Evolutionary conservation across 1,284 basidiomycete genomes (phyloP).

Genomic region (Hymenochaete sp.): DNA sequence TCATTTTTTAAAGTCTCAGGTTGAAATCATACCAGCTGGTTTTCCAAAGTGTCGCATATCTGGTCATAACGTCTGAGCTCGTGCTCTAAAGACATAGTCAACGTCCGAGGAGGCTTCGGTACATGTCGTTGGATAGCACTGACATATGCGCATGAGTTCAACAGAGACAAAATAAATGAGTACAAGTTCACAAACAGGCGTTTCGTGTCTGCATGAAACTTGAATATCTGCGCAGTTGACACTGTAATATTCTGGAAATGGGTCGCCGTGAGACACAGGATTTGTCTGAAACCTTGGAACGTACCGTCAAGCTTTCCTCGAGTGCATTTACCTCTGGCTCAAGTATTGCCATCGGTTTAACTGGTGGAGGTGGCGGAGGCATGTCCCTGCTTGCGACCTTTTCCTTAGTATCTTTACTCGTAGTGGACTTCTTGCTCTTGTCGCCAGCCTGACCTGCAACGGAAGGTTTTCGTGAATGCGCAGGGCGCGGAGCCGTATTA

Average conservation of each 20-base stretch:
- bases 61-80: constrained; percentile 72
- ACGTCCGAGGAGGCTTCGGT: constrained; percentile 51
- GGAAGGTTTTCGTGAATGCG: constrained; percentile 10
- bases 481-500: neutral
- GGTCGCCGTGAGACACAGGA: constrained; percentile 2
- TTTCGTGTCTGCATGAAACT: constrained; percentile 54
- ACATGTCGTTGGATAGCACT: constrained; percentile 52
- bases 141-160: constrained; percentile 3
- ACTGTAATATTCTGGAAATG: constrained; percentile 48
- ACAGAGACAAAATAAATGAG: neutral
- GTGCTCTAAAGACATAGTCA: constrained; percentile 54
- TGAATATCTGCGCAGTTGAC: constrained; percentile 60
- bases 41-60: constrained; percentile 64
- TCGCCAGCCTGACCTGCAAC: constrained; percentile 13
- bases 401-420: constrained; percentile 12
- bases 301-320: constrained; percentile 46
- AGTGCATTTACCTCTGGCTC: constrained; percentile 56
- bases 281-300: constrained; percentile 9
- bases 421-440: neutral
- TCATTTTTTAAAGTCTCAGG: neutral
- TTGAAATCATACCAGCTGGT: constrained; percentile 45
- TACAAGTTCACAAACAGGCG: constrained; percentile 43
- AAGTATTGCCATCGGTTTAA: constrained; percentile 38
- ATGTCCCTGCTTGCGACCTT: constrained; percentile 31
- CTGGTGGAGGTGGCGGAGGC: constrained; percentile 52